These are phyloP conservation scores for Aspergillus leporis DNA, from an alignment of 495 filamentous ascomycete genomes.

Conservation along the genomic window DNA sequence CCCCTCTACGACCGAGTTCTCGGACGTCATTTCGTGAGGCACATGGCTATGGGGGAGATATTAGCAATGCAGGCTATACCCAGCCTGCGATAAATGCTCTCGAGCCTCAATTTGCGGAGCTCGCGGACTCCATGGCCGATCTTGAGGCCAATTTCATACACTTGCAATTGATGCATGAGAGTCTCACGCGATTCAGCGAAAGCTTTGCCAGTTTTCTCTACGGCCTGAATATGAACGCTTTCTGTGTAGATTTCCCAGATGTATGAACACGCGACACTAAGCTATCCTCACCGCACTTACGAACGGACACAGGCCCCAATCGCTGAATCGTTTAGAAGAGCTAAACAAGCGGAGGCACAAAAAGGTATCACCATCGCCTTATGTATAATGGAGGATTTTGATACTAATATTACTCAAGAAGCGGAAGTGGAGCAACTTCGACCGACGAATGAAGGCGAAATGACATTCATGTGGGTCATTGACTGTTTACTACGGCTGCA, in stretches of 20 bases:
- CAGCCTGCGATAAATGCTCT: conserved; percentile 77
- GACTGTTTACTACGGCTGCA: neutral
- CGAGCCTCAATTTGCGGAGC: conserved; percentile 87
- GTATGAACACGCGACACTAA: conserved; percentile 40
- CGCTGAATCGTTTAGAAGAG: conserved; percentile 71
- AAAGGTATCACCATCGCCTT: conserved; percentile 30
- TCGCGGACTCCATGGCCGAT: conserved; percentile 92
- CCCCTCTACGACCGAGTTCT: conserved; percentile 87
- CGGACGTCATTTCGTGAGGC: conserved; percentile 80
- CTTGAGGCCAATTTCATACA: conserved; percentile 97
- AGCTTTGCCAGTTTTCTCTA: conserved; percentile 95
- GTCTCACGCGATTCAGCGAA: conserved; percentile 89
- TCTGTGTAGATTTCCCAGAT: conserved; percentile 98
- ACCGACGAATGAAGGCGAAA: conserved; percentile 59
- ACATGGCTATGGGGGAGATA: conserved; percentile 52
- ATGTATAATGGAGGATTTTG: neutral
- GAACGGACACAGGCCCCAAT: conserved; percentile 56
- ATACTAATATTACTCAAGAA: conserved; percentile 28
- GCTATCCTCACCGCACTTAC: conserved; percentile 6
- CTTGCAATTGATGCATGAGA: conserved; percentile 96
- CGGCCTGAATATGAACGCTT: conserved; percentile 97
- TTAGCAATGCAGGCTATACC: conserved; percentile 46
- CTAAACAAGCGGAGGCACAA: conserved; percentile 54
- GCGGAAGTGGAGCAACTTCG: conserved; percentile 31
- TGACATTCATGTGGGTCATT: conserved; percentile 78